Base-by-base conservation (phyloP, 768 basidiomycete species). In the Rhodotorula taiwanensis region DNA sequence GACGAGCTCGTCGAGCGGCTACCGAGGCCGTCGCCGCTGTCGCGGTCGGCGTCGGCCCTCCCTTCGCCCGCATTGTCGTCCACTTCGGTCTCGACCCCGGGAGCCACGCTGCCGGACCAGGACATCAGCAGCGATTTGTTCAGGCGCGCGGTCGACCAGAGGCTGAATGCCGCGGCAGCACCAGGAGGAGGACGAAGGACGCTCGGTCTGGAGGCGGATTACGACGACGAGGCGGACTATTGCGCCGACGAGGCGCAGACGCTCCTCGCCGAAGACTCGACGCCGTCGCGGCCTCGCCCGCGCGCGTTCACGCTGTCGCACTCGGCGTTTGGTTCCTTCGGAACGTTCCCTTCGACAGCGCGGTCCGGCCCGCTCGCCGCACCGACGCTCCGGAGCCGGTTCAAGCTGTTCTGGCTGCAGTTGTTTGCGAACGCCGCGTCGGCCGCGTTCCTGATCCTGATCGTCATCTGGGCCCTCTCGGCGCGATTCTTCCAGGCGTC, bases 391-490 rank as follows among this genome's bases (percentile, higher is more conserved):
- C 23, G 36, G 11, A 66, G 60, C 23, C 60, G 70, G 3, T 41
- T 67, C 54, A 66, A 60, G 39, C 71, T 79, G 14, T 72, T 78
- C 63, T 67, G 75, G 55, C 69, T 75, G 36, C 78, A 79, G 62
- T 70, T 74, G 15, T 72, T 75, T 16, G 75, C 76, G 7, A 70
- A 79, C 53, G 52, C 75, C n/a, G 67, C 80, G 20, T 78, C 78
- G 16, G 76, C 79, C 14, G 69, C 75, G 49, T 79, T 80, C 64
- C 72, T 80, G 16, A 58, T 74, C 31, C 66, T 76, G 52, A 79
- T 80, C 57, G 77, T 80, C n/a, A 48, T 74, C 2, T 80, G 79
- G 78, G 80, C 80, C 0, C 64, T 78, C 30, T 9, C 66, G 21
- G 14, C 42, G 10, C 54, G 60, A 5, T 57, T 59, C 0, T 27